phyloP scores from a whole-genome alignment of 176 grass and related monocot genomes.

The Avena eriantha region DNA sequence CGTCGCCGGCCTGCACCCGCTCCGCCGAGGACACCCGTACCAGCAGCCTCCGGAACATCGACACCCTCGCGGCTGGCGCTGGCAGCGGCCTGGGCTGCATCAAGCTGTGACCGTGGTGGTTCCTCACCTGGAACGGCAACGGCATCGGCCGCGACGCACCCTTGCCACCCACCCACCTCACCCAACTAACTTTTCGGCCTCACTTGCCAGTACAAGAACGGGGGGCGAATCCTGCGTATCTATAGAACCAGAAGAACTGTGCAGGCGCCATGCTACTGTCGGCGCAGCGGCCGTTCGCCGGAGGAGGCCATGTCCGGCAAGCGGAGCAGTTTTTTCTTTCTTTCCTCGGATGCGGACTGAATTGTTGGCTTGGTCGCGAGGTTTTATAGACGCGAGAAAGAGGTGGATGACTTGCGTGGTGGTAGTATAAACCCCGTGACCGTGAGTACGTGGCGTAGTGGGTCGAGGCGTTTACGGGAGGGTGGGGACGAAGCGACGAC shows the following conservation, averaged over 20 bases:
- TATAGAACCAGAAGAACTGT: background rate
- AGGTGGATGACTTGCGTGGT: slow-evolving; percentile 34
- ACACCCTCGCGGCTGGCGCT: slow-evolving; percentile 43
- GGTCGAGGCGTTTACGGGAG: background rate
- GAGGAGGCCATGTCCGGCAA: slow-evolving; percentile 28
- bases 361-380: background rate
- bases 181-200: background rate
- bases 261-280: background rate
- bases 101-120: slow-evolving; percentile 35
- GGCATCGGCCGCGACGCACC: slow-evolving; percentile 42
- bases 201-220: slow-evolving; percentile 18
- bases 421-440: background rate
- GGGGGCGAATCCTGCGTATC: background rate
- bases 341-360: background rate
- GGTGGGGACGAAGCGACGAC: background rate
- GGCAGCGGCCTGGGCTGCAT: slow-evolving; percentile 41
- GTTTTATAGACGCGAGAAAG: slow-evolving; percentile 4
- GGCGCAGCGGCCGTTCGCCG: background rate
- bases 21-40: slow-evolving; percentile 58
- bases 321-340: background rate
- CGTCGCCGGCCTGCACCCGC: slow-evolving; percentile 40
- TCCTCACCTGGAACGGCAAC: slow-evolving; percentile 58
- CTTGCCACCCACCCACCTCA: slow-evolving; percentile 32
- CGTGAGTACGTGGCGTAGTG: slow-evolving; percentile 25
- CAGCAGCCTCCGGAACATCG: slow-evolving; percentile 69